Conservation (phyloP, 1,284 basidiomycete species). For the Thecaphora thlaspeos region DNA sequence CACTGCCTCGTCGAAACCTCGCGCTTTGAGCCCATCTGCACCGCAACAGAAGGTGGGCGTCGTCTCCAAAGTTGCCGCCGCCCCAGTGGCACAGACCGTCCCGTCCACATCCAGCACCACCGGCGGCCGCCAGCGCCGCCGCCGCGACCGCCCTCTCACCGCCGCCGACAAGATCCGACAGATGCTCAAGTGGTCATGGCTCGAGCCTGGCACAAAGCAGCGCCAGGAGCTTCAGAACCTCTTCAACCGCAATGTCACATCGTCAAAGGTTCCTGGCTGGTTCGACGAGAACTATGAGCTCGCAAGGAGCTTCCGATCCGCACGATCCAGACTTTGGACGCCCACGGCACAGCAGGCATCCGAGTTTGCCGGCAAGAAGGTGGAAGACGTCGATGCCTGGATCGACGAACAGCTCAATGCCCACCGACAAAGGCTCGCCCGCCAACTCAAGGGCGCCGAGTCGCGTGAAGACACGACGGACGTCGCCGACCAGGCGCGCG, state of each 20-base stretch:
- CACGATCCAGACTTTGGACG: constrained; percentile 32
- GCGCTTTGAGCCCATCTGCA: no score
- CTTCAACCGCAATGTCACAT: neutral
- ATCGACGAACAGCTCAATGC: constrained; percentile 9
- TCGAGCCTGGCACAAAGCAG: constrained; percentile 6
- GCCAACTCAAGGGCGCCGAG: no score
- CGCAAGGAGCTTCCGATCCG: constrained; percentile 28
- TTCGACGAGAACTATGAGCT: constrained; percentile 11
- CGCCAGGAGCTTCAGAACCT: neutral
- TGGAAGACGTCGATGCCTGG: constrained; percentile 12
- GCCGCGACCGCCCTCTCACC: constrained; percentile 3
- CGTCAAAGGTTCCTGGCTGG: constrained; percentile 14
- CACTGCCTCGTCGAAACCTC: no score
- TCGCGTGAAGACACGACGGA: no score
- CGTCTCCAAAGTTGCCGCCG: no score
- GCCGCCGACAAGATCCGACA: constrained; percentile 14
- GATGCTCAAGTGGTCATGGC: constrained; percentile 29
- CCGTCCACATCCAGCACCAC: constrained; percentile 1
- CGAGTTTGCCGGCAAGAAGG: constrained; percentile 2
- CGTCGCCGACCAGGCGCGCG: no score
- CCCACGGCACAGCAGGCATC: constrained; percentile 13
- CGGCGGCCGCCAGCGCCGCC: constrained; percentile 9
- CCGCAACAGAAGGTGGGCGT: no score
- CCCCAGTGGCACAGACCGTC: no score
- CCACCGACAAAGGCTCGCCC: no score